phyloP scores from a whole-genome alignment of 805 yeast genomes.

The Yarrowia phangngaensis region DNA sequence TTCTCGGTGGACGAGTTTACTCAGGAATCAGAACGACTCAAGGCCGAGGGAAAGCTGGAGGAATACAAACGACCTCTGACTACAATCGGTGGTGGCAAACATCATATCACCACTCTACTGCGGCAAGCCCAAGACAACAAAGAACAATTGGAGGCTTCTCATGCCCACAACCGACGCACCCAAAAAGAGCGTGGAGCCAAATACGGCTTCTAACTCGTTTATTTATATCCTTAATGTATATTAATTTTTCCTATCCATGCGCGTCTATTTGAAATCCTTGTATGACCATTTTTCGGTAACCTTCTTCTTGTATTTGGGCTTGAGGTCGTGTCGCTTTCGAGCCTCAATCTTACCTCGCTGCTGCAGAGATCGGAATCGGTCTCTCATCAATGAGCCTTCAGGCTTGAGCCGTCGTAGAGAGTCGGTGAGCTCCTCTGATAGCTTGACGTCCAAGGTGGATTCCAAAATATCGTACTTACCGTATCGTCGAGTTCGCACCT shows the following conservation, averaged over 20 bases:
- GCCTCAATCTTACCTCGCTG: conserved; percentile 83
- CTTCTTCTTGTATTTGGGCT: conserved; percentile 65
- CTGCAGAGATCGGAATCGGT: conserved; percentile 77
- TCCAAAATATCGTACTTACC: conserved; percentile 48
- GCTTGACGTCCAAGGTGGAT: conserved; percentile 63
- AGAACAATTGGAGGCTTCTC: conserved; percentile 39
- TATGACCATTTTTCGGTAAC: conserved; percentile 89
- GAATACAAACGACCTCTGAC: conserved; percentile 35
- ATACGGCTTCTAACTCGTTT: conserved; percentile 12
- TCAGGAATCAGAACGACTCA: conserved; percentile 37
- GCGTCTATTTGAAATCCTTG: conserved; percentile 58
- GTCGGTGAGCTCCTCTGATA: conserved; percentile 82
- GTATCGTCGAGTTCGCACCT: conserved; percentile 41
- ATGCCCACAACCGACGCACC: conserved; percentile 32
- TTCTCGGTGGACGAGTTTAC: conserved; percentile 44
- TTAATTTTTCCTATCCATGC: background rate
- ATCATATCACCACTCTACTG: conserved; percentile 37
- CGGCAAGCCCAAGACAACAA: conserved; percentile 37
- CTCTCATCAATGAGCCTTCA: conserved; percentile 82
- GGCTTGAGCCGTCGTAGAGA: conserved; percentile 80
- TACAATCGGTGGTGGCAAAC: conserved; percentile 38
- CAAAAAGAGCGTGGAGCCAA: conserved; percentile 33
- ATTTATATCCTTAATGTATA: conserved; percentile 6
- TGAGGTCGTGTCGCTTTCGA: conserved; percentile 64
- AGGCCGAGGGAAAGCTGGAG: conserved; percentile 40